Evolutionary conservation across 2,329 filamentous ascomycete species (phyloP).

Genomic region (Clarireedia paspali): DNA sequence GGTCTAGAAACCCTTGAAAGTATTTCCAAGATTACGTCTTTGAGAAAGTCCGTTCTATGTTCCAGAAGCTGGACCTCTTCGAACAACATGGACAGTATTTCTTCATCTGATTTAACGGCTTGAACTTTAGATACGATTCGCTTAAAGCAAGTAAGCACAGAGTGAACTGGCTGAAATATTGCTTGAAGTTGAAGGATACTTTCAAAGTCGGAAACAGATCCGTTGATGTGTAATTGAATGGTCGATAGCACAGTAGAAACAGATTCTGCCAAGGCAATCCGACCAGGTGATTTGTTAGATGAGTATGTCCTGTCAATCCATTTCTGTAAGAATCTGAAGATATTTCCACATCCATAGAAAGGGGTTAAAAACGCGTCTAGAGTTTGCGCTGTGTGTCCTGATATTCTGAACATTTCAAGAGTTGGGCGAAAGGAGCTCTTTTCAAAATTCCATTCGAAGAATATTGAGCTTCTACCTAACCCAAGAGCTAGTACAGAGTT

Average conservation of each 20-base stretch:
- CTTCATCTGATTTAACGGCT: conserved; percentile 44
- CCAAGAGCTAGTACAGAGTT: conserved; percentile 57
- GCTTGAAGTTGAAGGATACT: conserved; percentile 29
- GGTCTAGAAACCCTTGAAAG: conserved; percentile 54
- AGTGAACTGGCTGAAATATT: conserved; percentile 26
- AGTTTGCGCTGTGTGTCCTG: conserved; percentile 43
- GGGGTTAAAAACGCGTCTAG: conserved; percentile 34
- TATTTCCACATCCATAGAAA: conserved; percentile 32
- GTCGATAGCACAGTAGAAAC: conserved; percentile 31
- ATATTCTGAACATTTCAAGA: conserved; percentile 41
- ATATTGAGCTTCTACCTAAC: conserved; percentile 62
- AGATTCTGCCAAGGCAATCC: conserved; percentile 30
- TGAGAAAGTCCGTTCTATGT: conserved; percentile 52
- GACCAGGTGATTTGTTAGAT: conserved; percentile 22
- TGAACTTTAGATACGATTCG: conserved; percentile 23
- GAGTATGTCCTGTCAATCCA: conserved; percentile 27
- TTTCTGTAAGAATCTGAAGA: conserved; percentile 23
- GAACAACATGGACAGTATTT: conserved; percentile 54
- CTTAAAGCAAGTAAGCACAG: conserved; percentile 27
- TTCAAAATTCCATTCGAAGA: conserved; percentile 55
- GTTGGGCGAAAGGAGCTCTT: conserved; percentile 45
- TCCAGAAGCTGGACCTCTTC: conserved; percentile 55
- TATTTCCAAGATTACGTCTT: conserved; percentile 59
- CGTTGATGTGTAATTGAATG: conserved; percentile 26
- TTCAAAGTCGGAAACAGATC: conserved; percentile 17